Evolutionary conservation across 345 rosid genomes (phyloP).

Genomic region (Salix arbutifolia): DNA sequence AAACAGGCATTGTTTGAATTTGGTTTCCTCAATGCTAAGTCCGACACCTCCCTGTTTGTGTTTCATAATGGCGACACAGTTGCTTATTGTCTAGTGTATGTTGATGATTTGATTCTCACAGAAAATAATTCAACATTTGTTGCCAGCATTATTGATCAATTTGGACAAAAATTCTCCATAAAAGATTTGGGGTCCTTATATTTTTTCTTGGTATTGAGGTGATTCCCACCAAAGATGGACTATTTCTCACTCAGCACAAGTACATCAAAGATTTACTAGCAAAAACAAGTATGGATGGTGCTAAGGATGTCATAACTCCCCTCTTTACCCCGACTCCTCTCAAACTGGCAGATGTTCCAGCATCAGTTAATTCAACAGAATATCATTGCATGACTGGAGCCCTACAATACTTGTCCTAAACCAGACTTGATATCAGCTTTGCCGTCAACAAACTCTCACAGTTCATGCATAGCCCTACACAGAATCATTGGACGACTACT

Average conservation of each 20-base stretch:
- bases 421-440: background rate
- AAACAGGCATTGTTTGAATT: fast-evolving
- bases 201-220: background rate
- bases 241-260: background rate
- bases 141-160: too few species aligned
- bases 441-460: background rate
- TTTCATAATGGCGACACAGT: background rate
- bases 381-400: background rate
- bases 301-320: background rate
- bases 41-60: background rate
- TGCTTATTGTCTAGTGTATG: background rate
- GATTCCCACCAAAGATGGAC: background rate
- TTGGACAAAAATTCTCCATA: background rate
- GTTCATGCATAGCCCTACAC: background rate
- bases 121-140: too few species aligned
- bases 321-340: too few species aligned
- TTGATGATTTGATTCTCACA: background rate
- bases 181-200: background rate
- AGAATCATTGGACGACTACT: background rate
- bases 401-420: background rate
- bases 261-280: too few species aligned
- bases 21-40: too few species aligned
- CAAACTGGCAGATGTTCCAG: background rate
- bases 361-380: background rate
- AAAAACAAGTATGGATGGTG: background rate